These are phyloP conservation scores for Quercus alba DNA, from an alignment of 306 rosid species.

Conservation along the genomic window DNA sequence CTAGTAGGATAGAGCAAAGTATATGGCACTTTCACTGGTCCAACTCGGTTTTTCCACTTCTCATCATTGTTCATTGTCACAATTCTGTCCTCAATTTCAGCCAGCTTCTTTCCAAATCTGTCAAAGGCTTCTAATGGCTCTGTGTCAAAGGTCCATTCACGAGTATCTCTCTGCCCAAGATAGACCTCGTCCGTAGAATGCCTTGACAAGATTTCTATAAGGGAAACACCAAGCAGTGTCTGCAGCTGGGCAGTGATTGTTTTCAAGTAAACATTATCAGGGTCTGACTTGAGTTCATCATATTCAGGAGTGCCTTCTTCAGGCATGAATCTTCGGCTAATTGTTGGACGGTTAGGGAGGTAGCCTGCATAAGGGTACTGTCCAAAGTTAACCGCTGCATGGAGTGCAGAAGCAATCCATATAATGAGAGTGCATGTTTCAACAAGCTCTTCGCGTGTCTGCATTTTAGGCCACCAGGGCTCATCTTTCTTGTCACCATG, in stretches of 20 bases:
- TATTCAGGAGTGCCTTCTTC: constrained; percentile 38
- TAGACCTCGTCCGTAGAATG: constrained; percentile 55
- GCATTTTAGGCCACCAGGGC: constrained; percentile 64
- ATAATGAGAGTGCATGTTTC: constrained; percentile 46
- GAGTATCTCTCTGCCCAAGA: constrained; percentile 39
- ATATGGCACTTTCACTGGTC: constrained; percentile 63
- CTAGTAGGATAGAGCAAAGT: constrained; percentile 69
- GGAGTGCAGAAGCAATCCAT: constrained; percentile 64
- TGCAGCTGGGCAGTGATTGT: constrained; percentile 48
- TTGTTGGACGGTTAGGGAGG: constrained; percentile 47
- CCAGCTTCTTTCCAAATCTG: constrained; percentile 46
- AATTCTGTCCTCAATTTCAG: constrained; percentile 51
- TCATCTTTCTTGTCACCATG: constrained; percentile 63
- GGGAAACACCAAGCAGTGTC: constrained; percentile 40
- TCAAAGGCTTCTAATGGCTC: constrained; percentile 46
- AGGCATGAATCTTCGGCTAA: constrained; percentile 38
- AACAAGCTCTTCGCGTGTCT: constrained; percentile 28
- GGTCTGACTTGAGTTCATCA: constrained; percentile 36
- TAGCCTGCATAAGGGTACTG: constrained; percentile 52
- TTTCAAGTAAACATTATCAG: constrained; percentile 41
- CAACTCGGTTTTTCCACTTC: constrained; percentile 53
- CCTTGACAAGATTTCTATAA: constrained; percentile 45
- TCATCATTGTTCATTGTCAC: constrained; percentile 42
- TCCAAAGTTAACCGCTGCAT: constrained; percentile 60
- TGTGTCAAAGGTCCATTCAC: constrained; percentile 19